phyloP scores from a whole-genome alignment of 176 grass and related monocot genomes.

The Paspalum vaginatum region DNA sequence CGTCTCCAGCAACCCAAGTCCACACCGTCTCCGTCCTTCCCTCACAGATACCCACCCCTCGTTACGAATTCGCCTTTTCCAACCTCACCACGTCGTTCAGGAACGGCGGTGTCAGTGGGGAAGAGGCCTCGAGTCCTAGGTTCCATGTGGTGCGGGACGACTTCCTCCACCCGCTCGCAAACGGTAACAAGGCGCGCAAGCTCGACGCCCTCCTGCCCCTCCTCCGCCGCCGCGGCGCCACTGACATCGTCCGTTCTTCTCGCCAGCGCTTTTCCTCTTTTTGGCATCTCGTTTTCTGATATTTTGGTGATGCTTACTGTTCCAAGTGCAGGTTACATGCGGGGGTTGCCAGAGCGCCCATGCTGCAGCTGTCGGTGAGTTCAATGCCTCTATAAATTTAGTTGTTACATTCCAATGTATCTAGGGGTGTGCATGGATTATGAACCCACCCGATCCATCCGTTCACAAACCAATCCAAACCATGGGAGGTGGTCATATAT shows the following conservation, averaged over 20 bases:
- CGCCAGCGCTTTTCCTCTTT: background rate
- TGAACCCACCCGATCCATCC: too few species aligned
- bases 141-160: constrained; percentile 81
- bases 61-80: constrained; percentile 47
- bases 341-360: constrained; percentile 92
- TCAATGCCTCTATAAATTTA: constrained; percentile 12
- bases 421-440: too few species aligned
- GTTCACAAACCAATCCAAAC: too few species aligned
- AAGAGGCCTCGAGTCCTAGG: background rate
- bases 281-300: constrained; percentile 1
- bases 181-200: constrained; percentile 95
- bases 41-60: background rate
- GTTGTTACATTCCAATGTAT: background rate
- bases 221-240: constrained; percentile 49
- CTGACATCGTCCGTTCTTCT: constrained; percentile 47
- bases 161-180: constrained; percentile 83
- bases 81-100: constrained; percentile 47
- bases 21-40: constrained; percentile 62
- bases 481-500: too few species aligned
- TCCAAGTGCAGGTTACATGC: constrained; percentile 66
- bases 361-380: constrained; percentile 79
- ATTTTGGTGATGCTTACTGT: background rate
- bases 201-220: constrained; percentile 83
- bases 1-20: constrained; percentile 64
- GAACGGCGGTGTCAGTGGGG: background rate